Evolutionary conservation across 1,284 basidiomycete genomes (phyloP).

Genomic region (Ceratobasidium sp.): DNA sequence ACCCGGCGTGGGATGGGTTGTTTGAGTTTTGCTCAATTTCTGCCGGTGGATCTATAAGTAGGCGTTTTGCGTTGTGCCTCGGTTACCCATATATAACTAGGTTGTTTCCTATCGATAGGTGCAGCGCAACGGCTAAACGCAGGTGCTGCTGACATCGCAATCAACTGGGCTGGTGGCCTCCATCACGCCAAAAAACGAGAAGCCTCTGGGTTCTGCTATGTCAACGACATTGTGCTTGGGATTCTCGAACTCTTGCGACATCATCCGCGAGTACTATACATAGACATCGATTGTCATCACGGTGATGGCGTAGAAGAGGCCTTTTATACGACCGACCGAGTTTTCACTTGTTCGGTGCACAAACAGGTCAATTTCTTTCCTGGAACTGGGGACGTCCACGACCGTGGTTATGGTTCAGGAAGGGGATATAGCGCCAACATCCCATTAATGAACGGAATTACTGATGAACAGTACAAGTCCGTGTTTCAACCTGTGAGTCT

Average conservation of each 20-base stretch:
- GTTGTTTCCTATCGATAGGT: slow-evolving; percentile 55
- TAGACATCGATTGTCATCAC: slow-evolving; percentile 98
- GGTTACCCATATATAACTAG: neutral
- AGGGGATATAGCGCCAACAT: slow-evolving; percentile 93
- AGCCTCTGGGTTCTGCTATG: slow-evolving; percentile 96
- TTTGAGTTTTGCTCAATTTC: slow-evolving; percentile 98
- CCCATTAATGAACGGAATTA: slow-evolving; percentile 92
- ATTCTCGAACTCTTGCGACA: slow-evolving; percentile 82
- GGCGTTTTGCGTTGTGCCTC: slow-evolving; percentile 45
- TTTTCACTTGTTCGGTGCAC: slow-evolving; percentile 97
- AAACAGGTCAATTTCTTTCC: slow-evolving; percentile 90
- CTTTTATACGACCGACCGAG: slow-evolving; percentile 95
- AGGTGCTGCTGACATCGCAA: slow-evolving; percentile 87
- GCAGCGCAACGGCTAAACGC: slow-evolving; percentile 83
- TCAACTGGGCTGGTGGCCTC: slow-evolving; percentile 97
- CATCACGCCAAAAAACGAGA: slow-evolving; percentile 99
- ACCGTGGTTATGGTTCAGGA: slow-evolving; percentile 84
- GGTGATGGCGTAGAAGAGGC: slow-evolving; percentile 99
- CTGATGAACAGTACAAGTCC: slow-evolving; percentile 79
- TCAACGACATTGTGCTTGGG: slow-evolving; percentile 93
- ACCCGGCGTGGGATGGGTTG: slow-evolving; percentile 93
- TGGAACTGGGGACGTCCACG: slow-evolving; percentile 87
- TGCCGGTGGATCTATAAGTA: slow-evolving; percentile 89
- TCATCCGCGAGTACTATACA: slow-evolving; percentile 88
- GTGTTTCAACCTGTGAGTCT: slow-evolving; percentile 87